Percentiles rank a stretch among this genome's conserved stretches.
Evolutionary conservation across 2,329 filamentous ascomycete species (phyloP).

Genomic region (Didymellaceae sp.): DNA sequence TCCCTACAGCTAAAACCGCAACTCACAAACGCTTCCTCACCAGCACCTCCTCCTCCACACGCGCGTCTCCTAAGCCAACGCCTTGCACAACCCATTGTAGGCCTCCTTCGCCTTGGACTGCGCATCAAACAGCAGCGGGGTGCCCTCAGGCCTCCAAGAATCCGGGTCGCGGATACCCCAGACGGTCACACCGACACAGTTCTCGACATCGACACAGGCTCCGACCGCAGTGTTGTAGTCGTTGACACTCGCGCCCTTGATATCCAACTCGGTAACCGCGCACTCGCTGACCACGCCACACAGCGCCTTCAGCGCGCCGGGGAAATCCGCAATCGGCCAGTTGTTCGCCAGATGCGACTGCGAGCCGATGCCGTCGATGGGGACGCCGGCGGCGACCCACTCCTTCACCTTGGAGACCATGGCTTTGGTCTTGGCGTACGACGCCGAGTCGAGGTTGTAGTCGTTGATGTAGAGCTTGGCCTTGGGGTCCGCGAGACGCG

Average conservation of each 20-base stretch:
- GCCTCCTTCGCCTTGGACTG: constrained; percentile 52
- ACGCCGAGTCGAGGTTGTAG: constrained; percentile 66
- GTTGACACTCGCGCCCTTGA: constrained; percentile 60
- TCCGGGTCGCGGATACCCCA: constrained; percentile 60
- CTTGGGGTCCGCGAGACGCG: constrained; percentile 68
- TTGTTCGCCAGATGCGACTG: constrained; percentile 61
- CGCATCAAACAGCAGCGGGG: constrained; percentile 53
- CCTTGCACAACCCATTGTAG: constrained; percentile 34
- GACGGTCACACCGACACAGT: constrained; percentile 71
- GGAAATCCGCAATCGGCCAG: constrained; percentile 54
- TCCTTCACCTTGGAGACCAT: constrained; percentile 67
- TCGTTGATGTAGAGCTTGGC: constrained; percentile 81
- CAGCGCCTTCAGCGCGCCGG: constrained; percentile 60
- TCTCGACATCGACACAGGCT: constrained; percentile 63
- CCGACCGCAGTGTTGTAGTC: constrained; percentile 64
- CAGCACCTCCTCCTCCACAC: background rate
- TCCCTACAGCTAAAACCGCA: background rate
- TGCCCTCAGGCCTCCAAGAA: constrained; percentile 49
- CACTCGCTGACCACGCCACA: constrained; percentile 62
- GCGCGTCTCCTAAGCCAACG: constrained; percentile 2
- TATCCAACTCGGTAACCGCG: constrained; percentile 73
- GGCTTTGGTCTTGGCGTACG: constrained; percentile 62
- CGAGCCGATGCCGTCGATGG: constrained; percentile 69
- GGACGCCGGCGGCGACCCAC: constrained; percentile 67
- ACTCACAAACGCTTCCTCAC: background rate